phyloP scores from a whole-genome alignment of 2,329 filamentous ascomycete genomes.

The Aspergillus aculeatinus region DNA sequence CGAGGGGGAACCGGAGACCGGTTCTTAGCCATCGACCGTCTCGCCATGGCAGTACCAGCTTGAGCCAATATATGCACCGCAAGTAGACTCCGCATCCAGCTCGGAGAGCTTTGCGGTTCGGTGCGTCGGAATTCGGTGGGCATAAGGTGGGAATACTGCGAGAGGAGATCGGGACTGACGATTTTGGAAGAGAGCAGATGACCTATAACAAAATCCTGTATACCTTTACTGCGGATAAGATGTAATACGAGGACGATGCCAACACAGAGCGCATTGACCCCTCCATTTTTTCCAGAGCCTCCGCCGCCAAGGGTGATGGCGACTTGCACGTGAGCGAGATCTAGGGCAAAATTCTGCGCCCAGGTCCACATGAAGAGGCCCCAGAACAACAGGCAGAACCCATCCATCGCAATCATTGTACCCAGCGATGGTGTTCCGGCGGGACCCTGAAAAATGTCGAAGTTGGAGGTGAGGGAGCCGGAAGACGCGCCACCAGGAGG shows the following conservation, averaged over 20 bases:
- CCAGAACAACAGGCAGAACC: slow-evolving; percentile 80
- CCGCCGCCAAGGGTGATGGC: slow-evolving; percentile 86
- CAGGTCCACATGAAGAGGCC: slow-evolving; percentile 78
- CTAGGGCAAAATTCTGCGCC: slow-evolving; percentile 81
- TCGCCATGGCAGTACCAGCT: slow-evolving; percentile 48
- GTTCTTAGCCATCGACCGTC: slow-evolving; percentile 48
- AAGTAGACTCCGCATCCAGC: slow-evolving; percentile 49
- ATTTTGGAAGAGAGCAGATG: slow-evolving; percentile 47
- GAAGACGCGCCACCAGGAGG: slow-evolving; percentile 76
- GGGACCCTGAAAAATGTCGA: slow-evolving; percentile 87
- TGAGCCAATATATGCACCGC: slow-evolving; percentile 52
- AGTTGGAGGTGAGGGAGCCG: slow-evolving; percentile 72
- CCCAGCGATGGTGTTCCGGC: slow-evolving; percentile 82
- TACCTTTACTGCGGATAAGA: slow-evolving; percentile 46
- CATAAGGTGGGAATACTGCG: slow-evolving; percentile 45
- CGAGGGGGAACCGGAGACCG: slow-evolving; percentile 42
- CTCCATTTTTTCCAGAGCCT: slow-evolving; percentile 51
- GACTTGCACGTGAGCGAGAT: slow-evolving; percentile 89
- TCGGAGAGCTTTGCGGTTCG: slow-evolving; percentile 43
- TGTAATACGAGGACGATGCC: slow-evolving; percentile 48
- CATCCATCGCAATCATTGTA: slow-evolving; percentile 80
- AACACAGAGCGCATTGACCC: slow-evolving; percentile 47
- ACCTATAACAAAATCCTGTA: slow-evolving; percentile 51
- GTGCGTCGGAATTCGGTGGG: slow-evolving; percentile 45
- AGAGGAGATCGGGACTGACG: slow-evolving; percentile 43